Evolutionary conservation across 2,329 filamentous ascomycete genomes (phyloP), one percentile per base, ranked within the genome.

Genomic region (Stemphylium beticola): DNA sequence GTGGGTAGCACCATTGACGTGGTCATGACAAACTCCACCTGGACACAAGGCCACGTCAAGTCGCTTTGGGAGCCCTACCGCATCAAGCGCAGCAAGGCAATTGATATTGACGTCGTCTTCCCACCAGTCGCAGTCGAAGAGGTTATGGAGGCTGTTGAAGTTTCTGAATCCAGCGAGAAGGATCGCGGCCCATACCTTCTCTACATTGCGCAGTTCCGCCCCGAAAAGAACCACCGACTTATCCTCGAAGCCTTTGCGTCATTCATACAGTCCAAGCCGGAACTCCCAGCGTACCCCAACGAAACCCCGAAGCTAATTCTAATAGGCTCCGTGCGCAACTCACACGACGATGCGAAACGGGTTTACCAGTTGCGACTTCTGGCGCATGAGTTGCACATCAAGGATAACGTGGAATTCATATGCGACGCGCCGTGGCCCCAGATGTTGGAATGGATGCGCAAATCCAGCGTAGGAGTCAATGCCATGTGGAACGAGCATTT

Each of bases 401-500:
- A 90, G 69, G 89, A 96, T 47, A 81, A 83, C 12, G 92, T 97
- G 38, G 86, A 92, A 53, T 99, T 99, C 73, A 85, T 96, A 60
- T 87, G 92, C 51, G 93, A 99, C 73, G 93, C 92, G 0, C 87
- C 90, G 22, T 99, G 93, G 92, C 86, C 90, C 3, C 85, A 92
- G 64, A 91, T 99, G 48, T 81, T 97, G 9, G 83, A 89, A 29
- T 92, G 91, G 85, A 81, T 98, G 57, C 80, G 85, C 48, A 86
- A 81, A 58, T 87, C 90, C 4, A 93, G 87, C 15, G 85, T 99
- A 1, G 95, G 95, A 44, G 92, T 96, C 26, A 99, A 99, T 67
- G 92, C 90, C 69, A 99, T 99, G 95, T 99, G 95, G 93, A 98
- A 97, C 74, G 95, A 99, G 78, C 95, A 99, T 76, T 99, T 99